A percentile compares a stretch with the other conserved stretches of the same genome.
These are phyloP conservation scores for Scenedesmus sp. DNA, from an alignment of 163 green algal species.

Conservation along the genomic window DNA sequence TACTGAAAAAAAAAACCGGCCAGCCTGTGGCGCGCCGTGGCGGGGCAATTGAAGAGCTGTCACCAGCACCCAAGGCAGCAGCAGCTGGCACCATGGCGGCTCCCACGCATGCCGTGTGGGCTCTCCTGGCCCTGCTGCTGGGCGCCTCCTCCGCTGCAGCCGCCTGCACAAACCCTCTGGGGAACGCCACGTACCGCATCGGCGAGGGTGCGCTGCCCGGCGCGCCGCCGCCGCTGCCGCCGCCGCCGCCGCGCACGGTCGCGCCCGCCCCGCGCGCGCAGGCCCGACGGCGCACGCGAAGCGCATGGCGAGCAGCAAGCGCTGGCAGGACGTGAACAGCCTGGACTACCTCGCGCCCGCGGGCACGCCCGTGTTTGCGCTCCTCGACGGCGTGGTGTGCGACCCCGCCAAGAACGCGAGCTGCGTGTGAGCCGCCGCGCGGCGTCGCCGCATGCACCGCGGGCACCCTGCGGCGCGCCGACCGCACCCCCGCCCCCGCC, in stretches of 20 bases:
- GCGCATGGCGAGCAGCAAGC: constrained; percentile 20
- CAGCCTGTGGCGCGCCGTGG: not conserved
- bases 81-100: not conserved
- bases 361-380: constrained; percentile 22
- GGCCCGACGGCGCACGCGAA: constrained; percentile 24
- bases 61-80: too few species aligned
- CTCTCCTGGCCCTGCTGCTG: not conserved
- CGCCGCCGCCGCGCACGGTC: too few species aligned
- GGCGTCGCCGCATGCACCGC: not conserved
- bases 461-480: too few species aligned
- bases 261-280: constrained; percentile 2
- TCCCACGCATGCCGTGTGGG: not conserved
- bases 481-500: too few species aligned
- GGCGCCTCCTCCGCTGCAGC: not conserved
- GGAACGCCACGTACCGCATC: constrained; percentile 10
- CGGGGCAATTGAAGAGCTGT: not conserved
- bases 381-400: constrained; percentile 8
- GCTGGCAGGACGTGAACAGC: constrained; percentile 35
- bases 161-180: constrained; percentile 4
- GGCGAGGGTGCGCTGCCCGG: constrained; percentile 20
- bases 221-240: too few species aligned
- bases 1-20: not conserved
- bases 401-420: constrained; percentile 31
- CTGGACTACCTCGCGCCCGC: constrained; percentile 14
- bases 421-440: constrained; percentile 27